A percentile compares a stretch with the other conserved stretches of the same genome.
phyloP scores from a whole-genome alignment of 192 early-diverging fungal genomes.

The Coemansia umbellata region DNA sequence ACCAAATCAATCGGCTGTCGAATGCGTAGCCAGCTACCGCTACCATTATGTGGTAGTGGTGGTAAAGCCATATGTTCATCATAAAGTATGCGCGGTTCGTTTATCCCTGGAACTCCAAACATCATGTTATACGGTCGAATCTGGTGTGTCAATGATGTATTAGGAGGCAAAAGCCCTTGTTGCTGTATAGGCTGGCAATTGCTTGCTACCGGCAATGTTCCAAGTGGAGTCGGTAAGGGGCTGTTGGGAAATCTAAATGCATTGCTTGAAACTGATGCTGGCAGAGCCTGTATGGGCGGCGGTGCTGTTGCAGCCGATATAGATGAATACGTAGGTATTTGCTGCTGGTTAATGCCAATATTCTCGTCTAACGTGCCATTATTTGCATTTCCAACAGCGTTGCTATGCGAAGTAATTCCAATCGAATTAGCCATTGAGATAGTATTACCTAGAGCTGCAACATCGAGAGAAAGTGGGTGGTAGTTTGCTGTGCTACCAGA shows the following conservation, averaged over 20 bases:
- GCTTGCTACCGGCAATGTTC: not conserved
- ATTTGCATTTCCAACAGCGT: not conserved
- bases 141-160: slow-evolving; percentile 20
- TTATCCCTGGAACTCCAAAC: slow-evolving; percentile 36
- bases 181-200: slow-evolving; percentile 5
- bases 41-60: slow-evolving; percentile 17
- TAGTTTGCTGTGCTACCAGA: not conserved
- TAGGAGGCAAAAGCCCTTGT: not conserved
- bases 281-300: not conserved
- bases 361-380: not conserved
- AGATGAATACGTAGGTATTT: not conserved
- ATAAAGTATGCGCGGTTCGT: slow-evolving; percentile 34
- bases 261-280: slow-evolving; percentile 3
- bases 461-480: not conserved
- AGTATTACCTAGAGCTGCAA: not conserved
- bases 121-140: slow-evolving; percentile 43
- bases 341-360: not conserved
- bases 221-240: slow-evolving; percentile 7
- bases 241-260: slow-evolving; percentile 11
- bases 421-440: not conserved
- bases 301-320: not conserved
- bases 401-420: not conserved
- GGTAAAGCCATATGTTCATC: slow-evolving; percentile 41
- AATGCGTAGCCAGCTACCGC: slow-evolving; percentile 40
- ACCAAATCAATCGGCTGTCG: slow-evolving; percentile 50